Conservation (phyloP, 345 rosid genomes). For the Brassica cretica region DNA sequence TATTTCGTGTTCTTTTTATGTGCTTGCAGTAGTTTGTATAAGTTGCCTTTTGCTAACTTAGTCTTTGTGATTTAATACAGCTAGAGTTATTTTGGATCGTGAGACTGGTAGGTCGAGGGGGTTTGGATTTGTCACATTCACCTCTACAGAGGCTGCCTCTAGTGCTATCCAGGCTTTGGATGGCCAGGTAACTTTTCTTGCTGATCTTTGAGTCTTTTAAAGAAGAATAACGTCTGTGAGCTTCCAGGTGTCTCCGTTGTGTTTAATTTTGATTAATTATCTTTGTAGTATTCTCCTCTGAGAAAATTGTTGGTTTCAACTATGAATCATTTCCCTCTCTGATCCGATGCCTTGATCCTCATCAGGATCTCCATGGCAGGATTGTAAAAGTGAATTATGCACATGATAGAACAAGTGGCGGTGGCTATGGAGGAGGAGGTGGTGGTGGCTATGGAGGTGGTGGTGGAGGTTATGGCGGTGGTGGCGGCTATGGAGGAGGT, state of each 20-base stretch:
- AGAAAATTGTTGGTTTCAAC: neutral
- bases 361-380: slow-evolving; percentile 81
- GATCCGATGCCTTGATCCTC: slow-evolving; percentile 1
- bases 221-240: neutral
- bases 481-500: neutral
- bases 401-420: slow-evolving; percentile 59
- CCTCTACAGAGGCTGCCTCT: slow-evolving; percentile 70
- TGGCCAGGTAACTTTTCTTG: slow-evolving; percentile 65
- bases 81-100: slow-evolving; percentile 83
- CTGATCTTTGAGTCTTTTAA: neutral
- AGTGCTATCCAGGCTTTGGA: slow-evolving; percentile 93
- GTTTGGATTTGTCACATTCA: slow-evolving; percentile 79
- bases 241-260: neutral
- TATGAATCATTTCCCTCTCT: neutral
- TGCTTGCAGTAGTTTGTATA: slow-evolving; percentile 4
- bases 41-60: slow-evolving; percentile 15
- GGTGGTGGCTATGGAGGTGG: slow-evolving; percentile 16
- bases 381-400: slow-evolving; percentile 79
- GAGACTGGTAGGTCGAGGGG: slow-evolving; percentile 95
- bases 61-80: slow-evolving; percentile 41
- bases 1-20: slow-evolving; percentile 3
- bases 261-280: neutral
- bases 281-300: neutral
- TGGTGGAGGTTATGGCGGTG: slow-evolving; percentile 29
- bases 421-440: slow-evolving; percentile 32